phyloP scores from a whole-genome alignment of 2,329 filamentous ascomycete genomes.

The Westerdykella ornata region DNA sequence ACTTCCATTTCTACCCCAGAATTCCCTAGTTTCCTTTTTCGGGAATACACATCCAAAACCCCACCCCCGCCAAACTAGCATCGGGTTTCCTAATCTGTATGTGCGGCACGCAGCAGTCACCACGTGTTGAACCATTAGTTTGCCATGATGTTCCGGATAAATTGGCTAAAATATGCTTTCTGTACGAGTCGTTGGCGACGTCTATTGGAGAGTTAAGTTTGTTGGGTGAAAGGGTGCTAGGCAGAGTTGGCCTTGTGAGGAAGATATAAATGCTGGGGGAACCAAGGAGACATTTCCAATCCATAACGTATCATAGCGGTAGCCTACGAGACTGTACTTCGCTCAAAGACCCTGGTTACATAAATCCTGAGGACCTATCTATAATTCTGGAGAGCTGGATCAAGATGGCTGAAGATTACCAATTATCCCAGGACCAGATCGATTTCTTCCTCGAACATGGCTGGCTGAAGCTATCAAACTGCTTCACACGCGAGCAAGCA shows the following conservation, averaged over 20 bases:
- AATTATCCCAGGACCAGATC: conserved; percentile 44
- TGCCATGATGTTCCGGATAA: conserved; percentile 14
- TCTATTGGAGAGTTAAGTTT: not conserved
- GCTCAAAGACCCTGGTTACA: not conserved
- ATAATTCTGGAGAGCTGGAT: not conserved
- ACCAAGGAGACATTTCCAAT: not conserved
- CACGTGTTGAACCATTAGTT: conserved; percentile 10
- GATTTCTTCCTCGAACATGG: conserved; percentile 52
- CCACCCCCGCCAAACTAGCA: not conserved
- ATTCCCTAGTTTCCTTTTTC: not conserved
- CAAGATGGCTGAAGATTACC: conserved; percentile 13
- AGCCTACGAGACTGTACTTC: not conserved
- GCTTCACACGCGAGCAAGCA: conserved; percentile 47
- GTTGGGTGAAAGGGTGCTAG: too few species aligned
- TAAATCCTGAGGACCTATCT: not conserved
- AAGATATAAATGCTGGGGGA: not conserved
- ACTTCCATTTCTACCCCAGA: too few species aligned
- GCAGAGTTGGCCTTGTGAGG: not conserved
- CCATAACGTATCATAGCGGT: not conserved
- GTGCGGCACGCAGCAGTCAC: not conserved
- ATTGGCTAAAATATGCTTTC: conserved; percentile 8
- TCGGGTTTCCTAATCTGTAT: not conserved
- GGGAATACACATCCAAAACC: not conserved
- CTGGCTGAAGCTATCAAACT: conserved; percentile 49
- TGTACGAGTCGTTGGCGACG: not conserved